These are phyloP conservation scores for Venturia effusa DNA, from an alignment of 2,329 filamentous ascomycete species.

Conservation along the genomic window DNA sequence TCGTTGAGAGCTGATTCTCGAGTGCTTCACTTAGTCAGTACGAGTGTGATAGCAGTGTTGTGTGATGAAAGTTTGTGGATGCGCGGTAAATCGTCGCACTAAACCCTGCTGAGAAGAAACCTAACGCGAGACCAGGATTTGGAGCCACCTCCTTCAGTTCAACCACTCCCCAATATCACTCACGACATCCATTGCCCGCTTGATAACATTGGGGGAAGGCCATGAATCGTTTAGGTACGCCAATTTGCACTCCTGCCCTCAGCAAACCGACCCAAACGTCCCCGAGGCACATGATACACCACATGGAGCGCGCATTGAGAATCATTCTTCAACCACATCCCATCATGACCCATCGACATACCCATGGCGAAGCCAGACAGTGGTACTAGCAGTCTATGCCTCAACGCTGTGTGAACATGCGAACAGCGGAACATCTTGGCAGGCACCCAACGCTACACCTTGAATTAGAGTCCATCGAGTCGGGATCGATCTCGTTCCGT, in stretches of 20 bases:
- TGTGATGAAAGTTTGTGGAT: neutral
- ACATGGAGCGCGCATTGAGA: neutral
- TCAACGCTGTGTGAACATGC: neutral
- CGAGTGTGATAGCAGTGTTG: no score
- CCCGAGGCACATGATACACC: neutral
- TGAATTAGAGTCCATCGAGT: neutral
- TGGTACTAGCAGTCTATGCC: neutral
- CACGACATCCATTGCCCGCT: neutral
- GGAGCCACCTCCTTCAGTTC: neutral
- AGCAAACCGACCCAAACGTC: neutral
- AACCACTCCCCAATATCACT: neutral
- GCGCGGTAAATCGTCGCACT: neutral
- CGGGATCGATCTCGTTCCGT: neutral
- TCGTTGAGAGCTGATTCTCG: no score
- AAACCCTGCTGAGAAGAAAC: neutral
- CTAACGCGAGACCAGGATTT: neutral
- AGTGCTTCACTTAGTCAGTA: no score
- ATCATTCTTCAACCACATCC: neutral
- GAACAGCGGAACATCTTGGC: neutral
- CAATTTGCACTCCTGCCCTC: neutral
- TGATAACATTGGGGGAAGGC: neutral
- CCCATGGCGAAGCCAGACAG: neutral
- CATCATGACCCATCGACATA: neutral
- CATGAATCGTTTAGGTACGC: conserved; percentile 3
- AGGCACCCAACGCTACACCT: neutral